Conservation (phyloP, 179 eudicot genomes). For the Beta macrorhiza region DNA sequence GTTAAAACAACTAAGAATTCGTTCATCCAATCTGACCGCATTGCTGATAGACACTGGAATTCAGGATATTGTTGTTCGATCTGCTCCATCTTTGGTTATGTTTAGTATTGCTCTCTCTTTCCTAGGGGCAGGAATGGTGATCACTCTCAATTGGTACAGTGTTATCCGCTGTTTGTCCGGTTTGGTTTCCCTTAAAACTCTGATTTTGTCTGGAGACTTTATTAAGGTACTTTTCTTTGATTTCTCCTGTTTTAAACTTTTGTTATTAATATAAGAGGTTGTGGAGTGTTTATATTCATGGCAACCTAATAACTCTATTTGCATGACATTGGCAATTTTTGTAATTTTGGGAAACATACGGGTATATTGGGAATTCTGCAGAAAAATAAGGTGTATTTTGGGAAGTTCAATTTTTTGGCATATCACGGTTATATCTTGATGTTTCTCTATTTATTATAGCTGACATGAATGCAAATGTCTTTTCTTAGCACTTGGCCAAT, state of each 20-base stretch:
- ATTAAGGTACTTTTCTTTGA: constrained; percentile 6
- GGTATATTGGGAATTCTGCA: no score
- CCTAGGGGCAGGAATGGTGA: not conserved
- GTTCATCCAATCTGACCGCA: not conserved
- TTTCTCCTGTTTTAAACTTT: not conserved
- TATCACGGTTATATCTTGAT: no score
- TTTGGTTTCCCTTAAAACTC: not conserved
- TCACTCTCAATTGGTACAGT: not conserved
- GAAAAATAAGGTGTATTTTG: no score
- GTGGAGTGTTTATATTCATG: no score
- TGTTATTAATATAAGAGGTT: not conserved
- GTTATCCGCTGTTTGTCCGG: constrained; percentile 11
- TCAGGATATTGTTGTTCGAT: not conserved
- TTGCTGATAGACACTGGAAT: not conserved
- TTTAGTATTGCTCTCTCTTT: not conserved
- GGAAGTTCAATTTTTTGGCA: no score
- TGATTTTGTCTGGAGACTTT: constrained; percentile 10
- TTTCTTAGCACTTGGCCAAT: constrained; percentile 14
- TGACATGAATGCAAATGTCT: not conserved
- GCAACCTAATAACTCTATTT: no score
- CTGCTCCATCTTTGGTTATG: not conserved
- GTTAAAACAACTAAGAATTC: constrained; percentile 11
- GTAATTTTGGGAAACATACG: no score
- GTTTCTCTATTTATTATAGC: not conserved
- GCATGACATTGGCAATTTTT: no score